These are phyloP conservation scores for Teratosphaeriaceae sp. DNA, from an alignment of 2,329 filamentous ascomycete genomes.

Conservation along the genomic window DNA sequence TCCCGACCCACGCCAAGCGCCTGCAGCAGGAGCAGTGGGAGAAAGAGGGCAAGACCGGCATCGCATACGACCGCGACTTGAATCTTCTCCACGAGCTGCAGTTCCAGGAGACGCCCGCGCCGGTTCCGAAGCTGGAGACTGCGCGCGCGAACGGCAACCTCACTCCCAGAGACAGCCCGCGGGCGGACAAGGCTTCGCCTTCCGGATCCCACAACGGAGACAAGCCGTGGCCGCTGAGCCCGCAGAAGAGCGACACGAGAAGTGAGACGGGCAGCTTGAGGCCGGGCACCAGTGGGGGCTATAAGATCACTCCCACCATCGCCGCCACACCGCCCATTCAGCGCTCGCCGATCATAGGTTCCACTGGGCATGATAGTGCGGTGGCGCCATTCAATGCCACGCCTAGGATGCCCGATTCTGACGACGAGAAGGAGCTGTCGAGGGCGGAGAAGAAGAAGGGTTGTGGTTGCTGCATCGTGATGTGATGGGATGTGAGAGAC, in stretches of 20 bases:
- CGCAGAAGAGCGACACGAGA: conserved; percentile 18
- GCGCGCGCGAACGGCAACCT: not conserved
- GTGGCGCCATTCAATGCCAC: conserved; percentile 32
- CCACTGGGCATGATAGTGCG: conserved; percentile 8
- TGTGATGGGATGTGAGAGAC: conserved; percentile 51
- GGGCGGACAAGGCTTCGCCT: not conserved
- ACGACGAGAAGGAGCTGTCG: conserved; percentile 46
- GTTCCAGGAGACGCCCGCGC: conserved; percentile 18
- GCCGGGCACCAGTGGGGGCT: conserved; percentile 39
- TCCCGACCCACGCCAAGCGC: conserved; percentile 86
- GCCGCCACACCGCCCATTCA: conserved; percentile 18
- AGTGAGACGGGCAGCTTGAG: conserved; percentile 21
- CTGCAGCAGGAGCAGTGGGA: conserved; percentile 96
- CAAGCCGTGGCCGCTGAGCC: conserved; percentile 22
- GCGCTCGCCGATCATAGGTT: conserved; percentile 4
- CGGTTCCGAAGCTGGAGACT: conserved; percentile 1
- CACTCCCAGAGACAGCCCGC: not conserved
- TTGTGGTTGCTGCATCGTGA: conserved; percentile 67
- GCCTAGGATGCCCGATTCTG: conserved; percentile 49
- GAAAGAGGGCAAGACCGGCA: conserved; percentile 79
- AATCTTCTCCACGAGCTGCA: conserved; percentile 67
- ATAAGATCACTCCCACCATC: conserved; percentile 43
- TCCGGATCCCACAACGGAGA: conserved; percentile 3
- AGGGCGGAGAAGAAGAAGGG: conserved; percentile 46
- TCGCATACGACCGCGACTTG: conserved; percentile 81